These are phyloP conservation scores for Starmerella kuoi DNA, from an alignment of 805 yeast genomes.

Conservation along the genomic window DNA sequence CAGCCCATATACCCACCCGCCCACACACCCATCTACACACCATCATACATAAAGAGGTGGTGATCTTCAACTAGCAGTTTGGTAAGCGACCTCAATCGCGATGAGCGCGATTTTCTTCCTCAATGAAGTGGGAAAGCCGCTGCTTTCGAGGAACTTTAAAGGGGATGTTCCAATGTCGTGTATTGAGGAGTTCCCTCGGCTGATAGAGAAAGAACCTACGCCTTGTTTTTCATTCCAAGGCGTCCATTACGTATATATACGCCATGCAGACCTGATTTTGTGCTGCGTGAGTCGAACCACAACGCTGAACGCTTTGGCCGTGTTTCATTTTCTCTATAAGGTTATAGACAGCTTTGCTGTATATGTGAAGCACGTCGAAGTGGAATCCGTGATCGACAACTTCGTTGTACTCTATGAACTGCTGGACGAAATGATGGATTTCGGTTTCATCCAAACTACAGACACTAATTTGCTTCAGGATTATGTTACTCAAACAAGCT, in stretches of 20 bases:
- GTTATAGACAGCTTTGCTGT: constrained; percentile 35
- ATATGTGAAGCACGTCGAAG: constrained; percentile 40
- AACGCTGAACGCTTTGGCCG: constrained; percentile 41
- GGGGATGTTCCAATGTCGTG: constrained; percentile 53
- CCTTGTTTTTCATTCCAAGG: constrained; percentile 42
- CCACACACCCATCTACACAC: no score
- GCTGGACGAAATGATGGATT: constrained; percentile 83
- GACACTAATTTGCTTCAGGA: constrained; percentile 68
- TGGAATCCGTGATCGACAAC: constrained; percentile 58
- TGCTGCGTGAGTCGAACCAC: constrained; percentile 27
- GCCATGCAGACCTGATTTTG: constrained; percentile 38
- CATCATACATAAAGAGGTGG: no score
- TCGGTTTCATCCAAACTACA: constrained; percentile 74
- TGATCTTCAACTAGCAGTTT: no score
- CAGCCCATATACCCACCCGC: no score
- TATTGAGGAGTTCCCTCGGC: constrained; percentile 48
- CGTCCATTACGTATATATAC: constrained; percentile 42
- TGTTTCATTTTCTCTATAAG: constrained; percentile 43
- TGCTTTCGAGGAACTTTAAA: constrained; percentile 56
- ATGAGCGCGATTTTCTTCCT: constrained; percentile 47
- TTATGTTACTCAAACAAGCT: constrained; percentile 51
- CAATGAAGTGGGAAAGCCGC: constrained; percentile 55
- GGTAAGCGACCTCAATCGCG: constrained; percentile 2
- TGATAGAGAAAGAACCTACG: constrained; percentile 33
- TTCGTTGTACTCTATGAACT: constrained; percentile 63